These are phyloP conservation scores for Tricharina praecox DNA, from an alignment of 495 filamentous ascomycete genomes.

Conservation along the genomic window DNA sequence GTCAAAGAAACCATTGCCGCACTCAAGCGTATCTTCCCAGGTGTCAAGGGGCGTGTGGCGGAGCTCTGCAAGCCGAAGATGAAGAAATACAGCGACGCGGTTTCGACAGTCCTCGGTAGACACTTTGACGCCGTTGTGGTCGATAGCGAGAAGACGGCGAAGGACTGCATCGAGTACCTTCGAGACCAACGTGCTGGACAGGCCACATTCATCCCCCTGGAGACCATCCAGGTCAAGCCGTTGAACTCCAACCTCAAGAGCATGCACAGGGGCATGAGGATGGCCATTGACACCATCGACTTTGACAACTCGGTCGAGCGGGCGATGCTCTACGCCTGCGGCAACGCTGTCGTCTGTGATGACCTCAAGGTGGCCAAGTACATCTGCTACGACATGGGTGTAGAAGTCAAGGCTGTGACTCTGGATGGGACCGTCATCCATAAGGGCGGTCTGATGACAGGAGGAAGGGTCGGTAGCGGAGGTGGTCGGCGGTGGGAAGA, in stretches of 20 bases:
- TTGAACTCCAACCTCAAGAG: conserved; percentile 81
- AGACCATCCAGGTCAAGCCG: conserved; percentile 87
- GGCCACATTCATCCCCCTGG: conserved; percentile 82
- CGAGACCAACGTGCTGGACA: conserved; percentile 73
- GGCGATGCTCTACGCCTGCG: conserved; percentile 86
- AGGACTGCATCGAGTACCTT: conserved; percentile 86
- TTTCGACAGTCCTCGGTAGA: conserved; percentile 78
- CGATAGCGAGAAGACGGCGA: conserved; percentile 87
- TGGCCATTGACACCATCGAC: conserved; percentile 91
- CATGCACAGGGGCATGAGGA: conserved; percentile 63
- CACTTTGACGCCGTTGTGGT: conserved; percentile 90
- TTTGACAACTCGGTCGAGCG: conserved; percentile 76
- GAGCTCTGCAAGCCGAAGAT: conserved; percentile 91
- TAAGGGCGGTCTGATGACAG: conserved; percentile 95
- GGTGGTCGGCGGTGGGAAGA: conserved; percentile 76
- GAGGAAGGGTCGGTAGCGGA: conserved; percentile 59
- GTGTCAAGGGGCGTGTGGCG: conserved; percentile 75
- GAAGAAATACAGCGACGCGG: conserved; percentile 85
- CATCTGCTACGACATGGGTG: conserved; percentile 66
- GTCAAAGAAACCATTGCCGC: conserved; percentile 64
- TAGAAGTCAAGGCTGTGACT: conserved; percentile 87
- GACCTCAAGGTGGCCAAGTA: conserved; percentile 67
- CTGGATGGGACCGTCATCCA: conserved; percentile 86
- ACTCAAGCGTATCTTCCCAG: conserved; percentile 79
- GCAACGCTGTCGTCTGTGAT: conserved; percentile 91